Evolutionary conservation across 139 green algal species (phyloP).

Genomic region (Chlorella vulgaris): DNA sequence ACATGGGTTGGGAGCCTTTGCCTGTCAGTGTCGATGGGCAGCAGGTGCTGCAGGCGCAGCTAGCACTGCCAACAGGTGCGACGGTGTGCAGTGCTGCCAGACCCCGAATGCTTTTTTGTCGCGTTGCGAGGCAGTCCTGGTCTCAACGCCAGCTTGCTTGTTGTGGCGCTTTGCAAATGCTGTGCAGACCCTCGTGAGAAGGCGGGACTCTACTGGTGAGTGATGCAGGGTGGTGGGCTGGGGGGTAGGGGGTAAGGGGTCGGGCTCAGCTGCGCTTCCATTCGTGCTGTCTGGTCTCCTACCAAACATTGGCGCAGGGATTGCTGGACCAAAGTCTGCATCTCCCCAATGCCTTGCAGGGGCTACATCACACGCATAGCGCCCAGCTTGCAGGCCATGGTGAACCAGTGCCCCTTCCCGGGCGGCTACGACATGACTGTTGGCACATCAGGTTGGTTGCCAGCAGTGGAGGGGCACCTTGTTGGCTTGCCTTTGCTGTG

Average conservation of each 20-base stretch:
- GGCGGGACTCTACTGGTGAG: conserved; percentile 83
- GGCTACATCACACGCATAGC: conserved; percentile 85
- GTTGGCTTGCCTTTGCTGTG: not conserved
- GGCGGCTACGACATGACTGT: conserved; percentile 80
- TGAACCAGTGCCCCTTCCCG: conserved; percentile 61
- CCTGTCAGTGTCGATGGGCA: conserved; percentile 47
- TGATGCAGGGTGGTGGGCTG: no score
- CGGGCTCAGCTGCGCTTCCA: no score
- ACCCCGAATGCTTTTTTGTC: no score
- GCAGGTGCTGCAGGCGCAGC: conserved; percentile 59
- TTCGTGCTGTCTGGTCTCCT: no score
- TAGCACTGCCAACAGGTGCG: conserved; percentile 37
- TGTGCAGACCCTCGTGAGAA: conserved; percentile 52
- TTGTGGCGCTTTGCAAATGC: not conserved
- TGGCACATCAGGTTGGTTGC: conserved; percentile 54
- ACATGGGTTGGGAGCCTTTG: conserved; percentile 55
- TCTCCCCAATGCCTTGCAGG: no score
- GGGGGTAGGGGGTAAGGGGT: no score
- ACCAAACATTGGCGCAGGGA: not conserved
- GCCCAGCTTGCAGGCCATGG: conserved; percentile 56
- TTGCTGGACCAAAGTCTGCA: not conserved
- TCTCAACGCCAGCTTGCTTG: no score
- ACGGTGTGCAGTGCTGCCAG: no score
- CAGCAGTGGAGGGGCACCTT: not conserved
- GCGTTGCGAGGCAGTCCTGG: no score